A percentile compares a stretch with the other conserved stretches of the same genome.
Conservation (phyloP, 2,329 filamentous ascomycete species). For the Trichophyton mentagrophytes region DNA sequence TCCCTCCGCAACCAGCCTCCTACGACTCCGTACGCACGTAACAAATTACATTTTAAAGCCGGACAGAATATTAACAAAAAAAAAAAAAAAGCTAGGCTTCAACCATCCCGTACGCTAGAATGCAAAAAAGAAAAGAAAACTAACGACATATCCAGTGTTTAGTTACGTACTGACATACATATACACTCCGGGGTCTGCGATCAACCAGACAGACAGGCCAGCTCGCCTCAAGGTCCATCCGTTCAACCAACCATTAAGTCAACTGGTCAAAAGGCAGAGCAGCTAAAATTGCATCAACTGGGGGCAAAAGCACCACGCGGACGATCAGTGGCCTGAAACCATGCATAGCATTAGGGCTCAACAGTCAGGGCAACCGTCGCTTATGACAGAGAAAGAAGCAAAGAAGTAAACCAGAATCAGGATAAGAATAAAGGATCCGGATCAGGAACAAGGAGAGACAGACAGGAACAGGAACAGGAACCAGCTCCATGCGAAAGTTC, state of each 20-base stretch:
- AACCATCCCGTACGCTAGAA: neutral
- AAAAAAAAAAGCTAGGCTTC: neutral
- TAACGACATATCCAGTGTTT: too few species aligned
- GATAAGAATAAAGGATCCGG: neutral
- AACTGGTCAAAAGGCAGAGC: too few species aligned
- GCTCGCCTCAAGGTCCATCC: neutral
- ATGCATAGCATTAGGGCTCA: neutral
- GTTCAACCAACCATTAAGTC: neutral
- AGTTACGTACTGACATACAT: too few species aligned
- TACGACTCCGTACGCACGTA: neutral
- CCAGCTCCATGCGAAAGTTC: neutral
- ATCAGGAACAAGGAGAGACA: neutral
- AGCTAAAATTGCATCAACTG: neutral
- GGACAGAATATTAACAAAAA: neutral
- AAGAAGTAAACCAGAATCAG: neutral
- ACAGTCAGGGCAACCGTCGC: neutral
- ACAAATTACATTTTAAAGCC: neutral
- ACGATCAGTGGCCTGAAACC: neutral
- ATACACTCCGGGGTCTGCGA: neutral
- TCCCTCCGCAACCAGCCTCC: neutral
- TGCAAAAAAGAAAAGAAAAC: neutral
- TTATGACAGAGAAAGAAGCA: neutral
- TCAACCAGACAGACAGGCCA: neutral
- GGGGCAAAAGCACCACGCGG: neutral
- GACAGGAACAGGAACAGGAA: neutral